These are phyloP conservation scores for Neofusicoccum sp. DNA, from an alignment of 2,329 filamentous ascomycete species.

Conservation along the genomic window DNA sequence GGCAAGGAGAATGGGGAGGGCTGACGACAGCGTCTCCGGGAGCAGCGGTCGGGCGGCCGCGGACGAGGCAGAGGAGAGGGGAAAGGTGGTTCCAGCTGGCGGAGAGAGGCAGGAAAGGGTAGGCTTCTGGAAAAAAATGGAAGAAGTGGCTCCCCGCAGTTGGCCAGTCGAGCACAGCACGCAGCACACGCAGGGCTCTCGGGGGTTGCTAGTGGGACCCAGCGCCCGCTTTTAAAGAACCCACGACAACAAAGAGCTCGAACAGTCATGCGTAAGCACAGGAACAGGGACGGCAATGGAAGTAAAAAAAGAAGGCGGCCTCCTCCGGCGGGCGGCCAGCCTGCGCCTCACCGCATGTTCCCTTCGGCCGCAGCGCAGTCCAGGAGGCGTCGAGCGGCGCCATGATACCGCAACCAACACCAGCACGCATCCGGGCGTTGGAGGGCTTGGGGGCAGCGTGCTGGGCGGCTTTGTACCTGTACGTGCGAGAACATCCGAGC, in stretches of 20 bases:
- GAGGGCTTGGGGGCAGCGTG: constrained; percentile 3
- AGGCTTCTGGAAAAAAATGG: constrained; percentile 1
- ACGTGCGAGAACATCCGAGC: constrained; percentile 1
- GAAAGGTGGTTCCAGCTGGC: background rate
- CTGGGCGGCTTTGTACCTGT: constrained; percentile 1
- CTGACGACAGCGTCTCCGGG: background rate
- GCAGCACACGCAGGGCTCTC: background rate
- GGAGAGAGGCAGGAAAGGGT: background rate
- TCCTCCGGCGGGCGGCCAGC: background rate
- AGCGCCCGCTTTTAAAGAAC: constrained; percentile 11
- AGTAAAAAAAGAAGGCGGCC: background rate
- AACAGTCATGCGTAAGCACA: constrained; percentile 8
- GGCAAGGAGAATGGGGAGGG: background rate
- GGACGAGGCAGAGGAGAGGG: background rate
- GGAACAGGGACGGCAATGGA: background rate
- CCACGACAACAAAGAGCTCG: constrained; percentile 4
- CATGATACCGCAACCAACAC: background rate
- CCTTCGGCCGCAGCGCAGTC: background rate
- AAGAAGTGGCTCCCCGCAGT: background rate
- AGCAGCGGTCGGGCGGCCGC: background rate
- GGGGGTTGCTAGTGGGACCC: background rate
- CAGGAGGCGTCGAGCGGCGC: constrained; percentile 4
- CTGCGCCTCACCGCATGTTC: background rate
- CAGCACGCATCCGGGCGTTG: background rate
- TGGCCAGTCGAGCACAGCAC: background rate